Evolutionary conservation across 257 asterid species (phyloP).

Genomic region (Pogostemon cablin): DNA sequence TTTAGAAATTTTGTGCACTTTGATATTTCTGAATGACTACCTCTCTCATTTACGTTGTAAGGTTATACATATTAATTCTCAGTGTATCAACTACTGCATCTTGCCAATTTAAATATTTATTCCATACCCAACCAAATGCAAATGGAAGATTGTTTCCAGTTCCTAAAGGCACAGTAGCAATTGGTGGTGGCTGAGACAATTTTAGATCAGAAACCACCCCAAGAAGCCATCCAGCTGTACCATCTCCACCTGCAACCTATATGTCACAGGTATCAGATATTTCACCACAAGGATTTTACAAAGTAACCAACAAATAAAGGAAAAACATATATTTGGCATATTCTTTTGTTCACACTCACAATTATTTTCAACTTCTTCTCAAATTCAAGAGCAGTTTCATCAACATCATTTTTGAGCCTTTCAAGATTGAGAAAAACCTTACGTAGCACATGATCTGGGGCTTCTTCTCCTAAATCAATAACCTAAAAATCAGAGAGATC

Average conservation of each 20-base stretch:
- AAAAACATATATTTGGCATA: not conserved
- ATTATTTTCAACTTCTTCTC: conserved; percentile 66
- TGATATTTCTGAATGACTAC: not conserved
- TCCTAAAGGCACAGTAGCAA: conserved; percentile 94
- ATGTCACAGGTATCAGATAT: conserved; percentile 25
- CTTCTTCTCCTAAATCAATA: conserved; percentile 79
- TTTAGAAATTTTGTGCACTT: not conserved
- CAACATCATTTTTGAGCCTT: conserved; percentile 67
- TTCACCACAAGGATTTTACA: not conserved
- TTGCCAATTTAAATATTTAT: not conserved
- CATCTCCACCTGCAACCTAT: conserved; percentile 99
- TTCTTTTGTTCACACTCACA: conserved; percentile 53
- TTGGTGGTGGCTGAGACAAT: conserved; percentile 86
- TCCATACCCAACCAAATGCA: conserved; percentile 95
- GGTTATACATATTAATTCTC: not conserved
- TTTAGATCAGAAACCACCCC: conserved; percentile 97
- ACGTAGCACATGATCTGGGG: conserved; percentile 69
- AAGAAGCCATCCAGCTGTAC: conserved; percentile 99
- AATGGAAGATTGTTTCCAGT: conserved; percentile 98
- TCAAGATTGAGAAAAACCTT: conserved; percentile 61
- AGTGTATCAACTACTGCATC: conserved; percentile 20
- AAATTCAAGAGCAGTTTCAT: conserved; percentile 51
- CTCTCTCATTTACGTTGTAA: not conserved
- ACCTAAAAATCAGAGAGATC: conserved; percentile 53
- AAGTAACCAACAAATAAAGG: not conserved